Evolutionary conservation across 208 protist genomes (phyloP).

Genomic region (Crithidia bombi): DNA sequence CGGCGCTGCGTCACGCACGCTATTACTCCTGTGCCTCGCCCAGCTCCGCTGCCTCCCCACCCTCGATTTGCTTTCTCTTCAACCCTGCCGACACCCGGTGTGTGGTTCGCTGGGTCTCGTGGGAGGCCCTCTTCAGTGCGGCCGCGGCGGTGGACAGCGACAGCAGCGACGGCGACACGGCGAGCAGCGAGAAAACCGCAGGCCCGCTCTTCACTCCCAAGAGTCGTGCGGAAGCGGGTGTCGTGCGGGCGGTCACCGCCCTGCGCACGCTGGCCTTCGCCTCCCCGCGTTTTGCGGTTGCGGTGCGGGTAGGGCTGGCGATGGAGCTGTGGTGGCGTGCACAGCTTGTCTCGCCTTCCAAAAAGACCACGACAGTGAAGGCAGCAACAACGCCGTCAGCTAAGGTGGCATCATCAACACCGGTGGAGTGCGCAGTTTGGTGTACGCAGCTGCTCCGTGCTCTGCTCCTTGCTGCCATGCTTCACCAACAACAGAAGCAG

Average conservation of each 20-base stretch:
- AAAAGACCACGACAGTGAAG: neutral
- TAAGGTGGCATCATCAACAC: neutral
- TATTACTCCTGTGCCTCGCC: neutral
- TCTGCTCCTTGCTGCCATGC: slow-evolving; percentile 2
- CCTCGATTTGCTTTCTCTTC: slow-evolving; percentile 30
- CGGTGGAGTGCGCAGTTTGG: slow-evolving; percentile 10
- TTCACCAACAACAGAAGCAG: neutral
- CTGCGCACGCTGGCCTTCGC: slow-evolving; percentile 25
- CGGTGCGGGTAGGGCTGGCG: slow-evolving; percentile 24
- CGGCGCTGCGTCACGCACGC: neutral
- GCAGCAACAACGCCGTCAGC: neutral
- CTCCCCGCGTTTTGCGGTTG: slow-evolving; percentile 15
- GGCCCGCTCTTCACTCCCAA: neutral
- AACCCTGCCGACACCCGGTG: slow-evolving; percentile 31
- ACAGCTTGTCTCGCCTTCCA: slow-evolving; percentile 7
- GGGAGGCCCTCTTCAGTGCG: slow-evolving; percentile 22
- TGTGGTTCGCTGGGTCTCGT: slow-evolving; percentile 26
- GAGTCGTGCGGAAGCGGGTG: slow-evolving; percentile 6
- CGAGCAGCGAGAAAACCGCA: neutral
- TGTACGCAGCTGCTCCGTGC: slow-evolving; percentile 19
- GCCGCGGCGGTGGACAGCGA: neutral
- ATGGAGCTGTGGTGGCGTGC: slow-evolving; percentile 31
- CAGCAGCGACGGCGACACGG: neutral
- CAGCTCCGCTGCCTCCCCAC: too few species aligned
- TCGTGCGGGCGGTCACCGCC: slow-evolving; percentile 19